Evolutionary conservation across 352 stramenopile species (phyloP), one percentile per base, ranked within the genome.

Genomic region (Globisporangium takayamanum): DNA sequence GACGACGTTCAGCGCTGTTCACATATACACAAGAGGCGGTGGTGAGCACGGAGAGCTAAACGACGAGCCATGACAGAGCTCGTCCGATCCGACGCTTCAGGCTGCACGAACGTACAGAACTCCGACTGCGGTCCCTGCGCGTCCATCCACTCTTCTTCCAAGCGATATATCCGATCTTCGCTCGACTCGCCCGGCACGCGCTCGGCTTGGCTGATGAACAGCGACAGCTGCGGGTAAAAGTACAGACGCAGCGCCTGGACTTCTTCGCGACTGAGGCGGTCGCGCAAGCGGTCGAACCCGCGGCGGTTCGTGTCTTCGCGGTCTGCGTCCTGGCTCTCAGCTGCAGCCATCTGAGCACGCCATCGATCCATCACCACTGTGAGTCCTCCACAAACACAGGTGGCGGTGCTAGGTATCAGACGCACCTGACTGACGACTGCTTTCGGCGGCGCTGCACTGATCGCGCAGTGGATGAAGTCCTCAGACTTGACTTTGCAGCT

Each of bases 81-180:
- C 2, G 3, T 47, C 16, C 39, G 39, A 18, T n/a, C 16, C 16
- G 12, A 45, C 2, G 12, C 39, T 15, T 45, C 41, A 18, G 15
- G 4, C 41, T 16, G 14, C n/a, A 10, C 6, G 18, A 10, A 64
- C 76, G 41, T 74, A 94, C 85, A 84, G 59, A 94, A 94, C 66
- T 94, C 85, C 0, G 85, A 94, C 51, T 94, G 80, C 3, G 85
- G 85, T n/a, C 85, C 85, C 49, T 94, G 85, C 12, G 81, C 69
- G 45, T 84, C 82, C 83, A 94, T 94, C 85, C 85, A 94, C 70
- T 94, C 83, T 55, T 94, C 85, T 67, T 94, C 85, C 12, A 94
- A 59, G 26, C 85, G 79, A 55, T 93, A 94, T 80, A 94, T 94
- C 67, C 83, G 83, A 65, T 94, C 83, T 60, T 94, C 85, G 53